A percentile compares a stretch with the other conserved stretches of the same genome.
phyloP scores from a whole-genome alignment of 176 grass and related monocot genomes.

The Carex kokanica region DNA sequence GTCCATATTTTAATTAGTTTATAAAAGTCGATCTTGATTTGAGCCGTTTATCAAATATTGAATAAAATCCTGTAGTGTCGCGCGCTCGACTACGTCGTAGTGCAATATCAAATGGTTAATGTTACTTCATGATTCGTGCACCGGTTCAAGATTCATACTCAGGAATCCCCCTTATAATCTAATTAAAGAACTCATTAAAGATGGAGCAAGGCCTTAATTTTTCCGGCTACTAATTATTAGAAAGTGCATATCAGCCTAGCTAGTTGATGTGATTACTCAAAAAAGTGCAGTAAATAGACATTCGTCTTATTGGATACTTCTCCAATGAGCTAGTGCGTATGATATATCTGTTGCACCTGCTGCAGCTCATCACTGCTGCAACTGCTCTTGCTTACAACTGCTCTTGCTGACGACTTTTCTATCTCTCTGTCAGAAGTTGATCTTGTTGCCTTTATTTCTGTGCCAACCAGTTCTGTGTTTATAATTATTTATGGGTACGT shows the following conservation, averaged over 20 bases:
- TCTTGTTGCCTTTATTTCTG: slow-evolving; percentile 12
- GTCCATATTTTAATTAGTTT: no score
- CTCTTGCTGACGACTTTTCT: neutral
- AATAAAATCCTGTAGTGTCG: no score
- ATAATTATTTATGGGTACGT: neutral
- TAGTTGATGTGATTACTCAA: neutral
- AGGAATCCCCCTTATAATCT: no score
- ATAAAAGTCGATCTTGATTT: no score
- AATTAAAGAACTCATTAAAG: no score
- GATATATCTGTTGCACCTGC: slow-evolving; percentile 11
- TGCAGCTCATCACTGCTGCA: neutral
- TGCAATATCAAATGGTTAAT: no score
- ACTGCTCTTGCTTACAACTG: slow-evolving; percentile 13
- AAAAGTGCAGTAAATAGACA: neutral
- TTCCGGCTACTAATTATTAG: no score
- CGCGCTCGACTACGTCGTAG: no score
- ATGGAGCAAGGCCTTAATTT: no score
- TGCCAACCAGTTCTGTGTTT: slow-evolving; percentile 4
- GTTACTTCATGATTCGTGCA: no score
- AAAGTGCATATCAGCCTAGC: neutral
- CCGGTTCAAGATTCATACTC: no score
- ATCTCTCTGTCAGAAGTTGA: neutral
- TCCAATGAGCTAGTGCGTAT: neutral
- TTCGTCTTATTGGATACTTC: neutral
- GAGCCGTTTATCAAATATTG: no score